A percentile compares a stretch with the other conserved stretches of the same genome.
Evolutionary conservation across 441 rosid species (phyloP).

Genomic region (Brassica balearica): DNA sequence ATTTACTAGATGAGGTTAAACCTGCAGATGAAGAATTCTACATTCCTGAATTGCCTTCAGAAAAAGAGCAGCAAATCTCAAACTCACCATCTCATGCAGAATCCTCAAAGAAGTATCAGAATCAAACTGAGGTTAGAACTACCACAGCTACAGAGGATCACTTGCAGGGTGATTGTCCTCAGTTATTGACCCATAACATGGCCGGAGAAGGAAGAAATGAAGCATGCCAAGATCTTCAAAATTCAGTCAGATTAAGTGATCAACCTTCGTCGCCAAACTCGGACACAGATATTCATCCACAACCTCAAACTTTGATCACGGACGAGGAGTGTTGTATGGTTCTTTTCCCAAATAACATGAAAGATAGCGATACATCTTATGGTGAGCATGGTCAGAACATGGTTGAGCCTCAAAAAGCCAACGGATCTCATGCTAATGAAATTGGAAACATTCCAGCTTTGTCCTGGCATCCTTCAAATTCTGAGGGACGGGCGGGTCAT

Average conservation of each 20-base stretch:
- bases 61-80: too few relatives aligned
- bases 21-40: constrained; percentile 55
- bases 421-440: constrained; percentile 57
- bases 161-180: constrained; percentile 56
- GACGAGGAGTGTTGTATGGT: constrained; percentile 92
- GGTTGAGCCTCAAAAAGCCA: constrained; percentile 49
- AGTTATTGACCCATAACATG: constrained; percentile 51
- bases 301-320: constrained; percentile 66
- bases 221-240: constrained; percentile 56
- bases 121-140: constrained; percentile 49
- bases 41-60: constrained; percentile 47
- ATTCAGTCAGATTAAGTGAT: constrained; percentile 50
- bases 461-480: constrained; percentile 53
- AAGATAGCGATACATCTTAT: constrained; percentile 50
- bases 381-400: constrained; percentile 50
- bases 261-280: constrained; percentile 53
- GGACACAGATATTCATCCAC: constrained; percentile 45
- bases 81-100: constrained; percentile 48
- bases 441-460: constrained; percentile 47
- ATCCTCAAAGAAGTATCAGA: constrained; percentile 56
- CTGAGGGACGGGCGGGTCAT: too few relatives aligned
- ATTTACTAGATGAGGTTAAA: constrained; percentile 54
- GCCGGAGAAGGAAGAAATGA: constrained; percentile 55
- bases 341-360: constrained; percentile 68
- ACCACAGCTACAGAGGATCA: constrained; percentile 54